A percentile compares a stretch with the other conserved stretches of the same genome.
Evolutionary conservation across 768 basidiomycete species (phyloP).

Genomic region (Stropharia rugosoannulata): DNA sequence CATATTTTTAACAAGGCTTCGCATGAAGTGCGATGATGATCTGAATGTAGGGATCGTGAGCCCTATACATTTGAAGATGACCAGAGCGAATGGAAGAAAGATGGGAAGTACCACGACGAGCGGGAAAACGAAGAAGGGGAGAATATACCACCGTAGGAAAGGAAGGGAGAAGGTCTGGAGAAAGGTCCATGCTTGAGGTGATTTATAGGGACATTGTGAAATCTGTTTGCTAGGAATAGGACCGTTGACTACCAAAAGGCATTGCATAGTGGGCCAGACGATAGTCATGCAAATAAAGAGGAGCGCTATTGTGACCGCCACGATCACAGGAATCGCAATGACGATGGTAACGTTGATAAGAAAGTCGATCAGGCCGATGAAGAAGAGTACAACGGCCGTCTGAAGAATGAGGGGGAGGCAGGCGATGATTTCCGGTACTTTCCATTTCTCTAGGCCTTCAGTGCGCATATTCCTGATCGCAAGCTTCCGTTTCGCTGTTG

Average conservation of each 20-base stretch:
- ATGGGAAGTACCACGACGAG: neutral
- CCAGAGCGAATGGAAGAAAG: neutral
- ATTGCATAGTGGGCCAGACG: conserved; percentile 21
- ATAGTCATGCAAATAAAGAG: conserved; percentile 21
- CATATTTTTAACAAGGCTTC: neutral
- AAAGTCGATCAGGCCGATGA: conserved; percentile 22
- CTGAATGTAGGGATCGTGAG: neutral
- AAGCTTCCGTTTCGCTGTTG: conserved; percentile 7
- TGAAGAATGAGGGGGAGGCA: conserved; percentile 26
- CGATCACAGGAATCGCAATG: conserved; percentile 19
- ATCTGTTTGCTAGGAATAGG: neutral
- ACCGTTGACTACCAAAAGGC: conserved; percentile 1
- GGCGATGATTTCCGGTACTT: conserved; percentile 23
- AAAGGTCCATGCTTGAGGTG: conserved; percentile 25
- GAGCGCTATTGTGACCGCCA: conserved; percentile 14
- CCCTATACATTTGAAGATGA: neutral
- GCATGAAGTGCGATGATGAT: neutral
- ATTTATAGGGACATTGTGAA: conserved; percentile 26
- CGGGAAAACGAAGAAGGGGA: neutral
- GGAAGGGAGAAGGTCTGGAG: conserved; percentile 3
- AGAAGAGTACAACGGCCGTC: conserved; percentile 25
- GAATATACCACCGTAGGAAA: neutral
- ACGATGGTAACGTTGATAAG: conserved; percentile 18
- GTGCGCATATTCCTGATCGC: conserved; percentile 23
- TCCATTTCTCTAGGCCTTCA: conserved; percentile 24